These are phyloP conservation scores for Thielaviopsis populi DNA, from an alignment of 2,329 filamentous ascomycete genomes.

Conservation along the genomic window DNA sequence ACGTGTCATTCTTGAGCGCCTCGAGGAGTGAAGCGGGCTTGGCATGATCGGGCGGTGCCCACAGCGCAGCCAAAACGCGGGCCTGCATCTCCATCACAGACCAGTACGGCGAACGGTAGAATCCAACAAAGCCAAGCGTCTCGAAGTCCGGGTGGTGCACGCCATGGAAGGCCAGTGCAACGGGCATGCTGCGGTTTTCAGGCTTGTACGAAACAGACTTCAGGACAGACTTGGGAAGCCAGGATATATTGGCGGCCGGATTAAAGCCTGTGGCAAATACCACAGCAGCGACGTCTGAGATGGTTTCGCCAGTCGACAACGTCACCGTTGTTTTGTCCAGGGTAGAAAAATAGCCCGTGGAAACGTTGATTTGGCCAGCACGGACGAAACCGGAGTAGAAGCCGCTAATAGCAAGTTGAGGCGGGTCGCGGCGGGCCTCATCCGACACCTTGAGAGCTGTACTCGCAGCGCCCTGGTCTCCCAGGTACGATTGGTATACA, in stretches of 20 bases:
- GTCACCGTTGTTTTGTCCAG: slow-evolving; percentile 27
- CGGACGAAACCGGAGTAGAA: slow-evolving; percentile 61
- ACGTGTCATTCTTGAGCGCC: slow-evolving; percentile 27
- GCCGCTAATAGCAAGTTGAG: slow-evolving; percentile 55
- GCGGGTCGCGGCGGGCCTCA: slow-evolving; percentile 34
- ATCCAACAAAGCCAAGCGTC: slow-evolving; percentile 62
- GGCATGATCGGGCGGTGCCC: slow-evolving; percentile 28
- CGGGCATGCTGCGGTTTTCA: slow-evolving; percentile 38
- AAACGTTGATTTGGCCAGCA: slow-evolving; percentile 41
- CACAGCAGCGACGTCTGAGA: slow-evolving; percentile 48
- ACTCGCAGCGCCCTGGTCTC: slow-evolving; percentile 35
- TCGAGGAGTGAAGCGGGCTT: slow-evolving; percentile 11
- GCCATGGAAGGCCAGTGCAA: slow-evolving; percentile 53
- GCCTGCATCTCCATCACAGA: slow-evolving; percentile 80
- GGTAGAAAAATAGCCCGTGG: slow-evolving; percentile 29
- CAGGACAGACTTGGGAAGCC: slow-evolving; percentile 43
- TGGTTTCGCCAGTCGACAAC: slow-evolving; percentile 22
- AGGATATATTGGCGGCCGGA: slow-evolving; percentile 46
- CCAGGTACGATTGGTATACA: slow-evolving; percentile 22
- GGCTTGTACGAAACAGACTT: slow-evolving; percentile 42
- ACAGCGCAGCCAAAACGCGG: slow-evolving; percentile 47
- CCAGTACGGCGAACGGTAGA: slow-evolving; percentile 77
- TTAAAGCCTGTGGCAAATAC: slow-evolving; percentile 66
- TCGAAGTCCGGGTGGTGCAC: slow-evolving; percentile 46
- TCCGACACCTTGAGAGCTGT: slow-evolving; percentile 24